Conservation (phyloP, 75 land plant species). For the Adiantum capillusveneris region DNA sequence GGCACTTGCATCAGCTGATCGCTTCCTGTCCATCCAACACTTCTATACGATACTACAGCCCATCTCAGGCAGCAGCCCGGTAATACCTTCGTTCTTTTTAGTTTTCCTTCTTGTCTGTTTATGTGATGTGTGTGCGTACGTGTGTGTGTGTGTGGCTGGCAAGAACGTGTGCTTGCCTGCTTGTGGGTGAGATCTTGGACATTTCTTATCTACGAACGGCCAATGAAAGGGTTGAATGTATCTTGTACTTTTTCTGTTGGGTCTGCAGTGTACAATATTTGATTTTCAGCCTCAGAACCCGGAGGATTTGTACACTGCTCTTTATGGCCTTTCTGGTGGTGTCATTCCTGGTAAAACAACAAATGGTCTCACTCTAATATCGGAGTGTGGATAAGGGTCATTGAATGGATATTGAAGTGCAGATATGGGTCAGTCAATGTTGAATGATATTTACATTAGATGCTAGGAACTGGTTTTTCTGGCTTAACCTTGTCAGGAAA, state of each 20-base stretch:
- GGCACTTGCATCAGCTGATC: slow-evolving; percentile 14
- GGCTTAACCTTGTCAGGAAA: too few species aligned
- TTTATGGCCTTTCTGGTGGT: slow-evolving; percentile 23
- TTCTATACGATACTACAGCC: slow-evolving; percentile 24
- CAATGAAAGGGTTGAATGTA: too few species aligned
- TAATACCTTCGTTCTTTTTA: neutral
- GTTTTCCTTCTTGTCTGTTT: neutral
- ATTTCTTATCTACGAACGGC: too few species aligned
- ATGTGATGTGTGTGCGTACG: too few species aligned
- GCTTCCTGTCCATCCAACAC: slow-evolving; percentile 6
- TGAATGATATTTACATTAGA: too few species aligned
- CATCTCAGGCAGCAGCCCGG: slow-evolving; percentile 1
- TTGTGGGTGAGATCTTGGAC: neutral
- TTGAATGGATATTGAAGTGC: too few species aligned
- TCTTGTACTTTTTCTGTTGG: neutral
- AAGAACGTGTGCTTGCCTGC: neutral
- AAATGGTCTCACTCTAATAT: too few species aligned
- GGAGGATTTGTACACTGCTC: slow-evolving; percentile 27
- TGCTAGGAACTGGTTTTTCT: too few species aligned
- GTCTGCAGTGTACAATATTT: slow-evolving; percentile 28
- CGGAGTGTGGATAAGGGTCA: too few species aligned
- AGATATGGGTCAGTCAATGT: too few species aligned
- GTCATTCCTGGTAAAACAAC: slow-evolving; percentile 35
- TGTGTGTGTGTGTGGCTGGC: too few species aligned
- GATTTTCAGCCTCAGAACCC: slow-evolving; percentile 52